Percentiles rank a stretch among this genome's conserved stretches.
Conservation (phyloP, 2,329 filamentous ascomycete genomes). For the Furcasterigmium furcatum region DNA sequence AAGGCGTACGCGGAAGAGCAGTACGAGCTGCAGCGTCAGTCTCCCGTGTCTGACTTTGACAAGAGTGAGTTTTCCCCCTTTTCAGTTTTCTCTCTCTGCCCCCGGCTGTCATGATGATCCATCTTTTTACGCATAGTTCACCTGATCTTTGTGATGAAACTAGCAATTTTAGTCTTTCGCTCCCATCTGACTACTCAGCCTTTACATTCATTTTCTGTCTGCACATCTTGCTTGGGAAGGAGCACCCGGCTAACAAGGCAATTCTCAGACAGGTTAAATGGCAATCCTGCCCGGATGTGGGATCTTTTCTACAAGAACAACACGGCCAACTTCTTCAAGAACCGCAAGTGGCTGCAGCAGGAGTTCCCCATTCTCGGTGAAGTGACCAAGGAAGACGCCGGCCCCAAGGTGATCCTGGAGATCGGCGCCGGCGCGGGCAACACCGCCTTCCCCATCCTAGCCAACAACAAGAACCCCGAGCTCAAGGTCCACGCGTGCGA, state of each 20-base stretch:
- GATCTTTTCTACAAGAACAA: constrained; percentile 98
- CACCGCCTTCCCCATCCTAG: constrained; percentile 87
- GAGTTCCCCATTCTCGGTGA: constrained; percentile 88
- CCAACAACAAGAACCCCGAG: constrained; percentile 76
- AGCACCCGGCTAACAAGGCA: constrained; percentile 30
- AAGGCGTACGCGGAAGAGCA: constrained; percentile 82
- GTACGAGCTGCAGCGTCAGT: constrained; percentile 77
- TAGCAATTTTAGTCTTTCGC: constrained; percentile 64
- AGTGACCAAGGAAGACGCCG: constrained; percentile 68
- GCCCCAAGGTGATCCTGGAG: constrained; percentile 72
- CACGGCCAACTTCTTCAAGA: constrained; percentile 96
- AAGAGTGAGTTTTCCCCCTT: constrained; percentile 55
- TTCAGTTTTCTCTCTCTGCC: constrained; percentile 5
- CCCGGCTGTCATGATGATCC: constrained; percentile 20
- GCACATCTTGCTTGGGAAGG: not conserved
- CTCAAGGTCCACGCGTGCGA: constrained; percentile 91
- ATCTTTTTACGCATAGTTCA: constrained; percentile 53
- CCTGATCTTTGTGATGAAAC: constrained; percentile 54
- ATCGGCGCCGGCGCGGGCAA: constrained; percentile 96
- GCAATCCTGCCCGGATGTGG: constrained; percentile 93
- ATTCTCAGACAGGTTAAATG: constrained; percentile 74
- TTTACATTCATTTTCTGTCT: constrained; percentile 7
- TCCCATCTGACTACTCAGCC: constrained; percentile 59
- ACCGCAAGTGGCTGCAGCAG: constrained; percentile 94
- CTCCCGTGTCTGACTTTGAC: constrained; percentile 91